Conservation (phyloP, 2,329 filamentous ascomycete genomes). For the Torrubiellomyces zombiae region DNA sequence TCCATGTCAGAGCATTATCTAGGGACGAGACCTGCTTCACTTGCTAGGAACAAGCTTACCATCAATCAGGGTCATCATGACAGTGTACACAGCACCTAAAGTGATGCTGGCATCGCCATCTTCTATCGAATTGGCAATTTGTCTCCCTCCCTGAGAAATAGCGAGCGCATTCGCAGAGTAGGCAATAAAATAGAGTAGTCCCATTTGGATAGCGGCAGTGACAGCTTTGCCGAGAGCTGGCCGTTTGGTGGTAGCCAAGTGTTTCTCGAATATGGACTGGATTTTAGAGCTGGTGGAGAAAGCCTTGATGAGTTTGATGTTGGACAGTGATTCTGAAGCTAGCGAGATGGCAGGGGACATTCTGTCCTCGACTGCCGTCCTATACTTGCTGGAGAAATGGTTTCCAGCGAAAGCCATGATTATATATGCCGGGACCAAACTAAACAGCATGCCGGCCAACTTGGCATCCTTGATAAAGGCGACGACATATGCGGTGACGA, state of each 20-base stretch:
- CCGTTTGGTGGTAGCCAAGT: slow-evolving; percentile 29
- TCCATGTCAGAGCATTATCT: slow-evolving; percentile 38
- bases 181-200: slow-evolving; percentile 49
- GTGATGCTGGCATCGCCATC: slow-evolving; percentile 20
- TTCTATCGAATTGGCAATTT: slow-evolving; percentile 22
- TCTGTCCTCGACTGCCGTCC: slow-evolving; percentile 29
- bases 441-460: slow-evolving; percentile 47
- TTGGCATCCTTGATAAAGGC: slow-evolving; percentile 47
- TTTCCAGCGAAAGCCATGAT: slow-evolving; percentile 39
- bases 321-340: slow-evolving; percentile 42
- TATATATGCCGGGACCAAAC: slow-evolving; percentile 44
- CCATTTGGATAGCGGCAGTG: slow-evolving; percentile 38
- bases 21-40: too few species aligned
- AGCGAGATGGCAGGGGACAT: slow-evolving; percentile 42
- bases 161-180: slow-evolving; percentile 50
- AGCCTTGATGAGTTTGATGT: slow-evolving; percentile 44
- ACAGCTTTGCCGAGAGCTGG: slow-evolving; percentile 41
- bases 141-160: slow-evolving; percentile 48
- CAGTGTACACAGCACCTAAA: slow-evolving; percentile 33
- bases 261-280: slow-evolving; percentile 38
- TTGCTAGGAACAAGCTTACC: slow-evolving; percentile 11
- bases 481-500: slow-evolving; percentile 48
- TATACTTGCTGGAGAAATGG: slow-evolving; percentile 34
- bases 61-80: slow-evolving; percentile 38
- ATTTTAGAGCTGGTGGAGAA: slow-evolving; percentile 42